These are phyloP conservation scores for Exophiala sideris DNA, from an alignment of 2,329 filamentous ascomycete species.

Conservation along the genomic window DNA sequence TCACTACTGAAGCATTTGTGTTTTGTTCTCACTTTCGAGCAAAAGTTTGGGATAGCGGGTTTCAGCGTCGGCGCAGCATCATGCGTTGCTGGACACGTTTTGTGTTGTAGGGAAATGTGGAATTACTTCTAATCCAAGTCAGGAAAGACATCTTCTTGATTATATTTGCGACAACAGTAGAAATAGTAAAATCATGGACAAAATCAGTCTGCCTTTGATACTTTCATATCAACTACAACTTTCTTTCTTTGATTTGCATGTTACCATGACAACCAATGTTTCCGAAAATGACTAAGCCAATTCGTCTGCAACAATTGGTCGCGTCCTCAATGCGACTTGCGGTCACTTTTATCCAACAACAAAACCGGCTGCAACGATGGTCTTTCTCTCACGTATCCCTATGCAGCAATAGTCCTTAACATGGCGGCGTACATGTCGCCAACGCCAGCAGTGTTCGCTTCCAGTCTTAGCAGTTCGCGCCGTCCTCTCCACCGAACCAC, in stretches of 20 bases:
- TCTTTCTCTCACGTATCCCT: constrained; percentile 14
- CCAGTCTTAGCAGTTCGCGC: constrained; percentile 36
- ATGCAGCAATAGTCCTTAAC: constrained; percentile 10
- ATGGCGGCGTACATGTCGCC: constrained; percentile 36
- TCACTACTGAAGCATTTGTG: neutral
- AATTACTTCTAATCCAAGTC: no score
- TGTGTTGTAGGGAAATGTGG: no score
- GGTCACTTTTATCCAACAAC: neutral
- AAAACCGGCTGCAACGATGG: constrained; percentile 5
- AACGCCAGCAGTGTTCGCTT: constrained; percentile 36
- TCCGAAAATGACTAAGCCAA: neutral
- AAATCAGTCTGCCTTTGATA: no score
- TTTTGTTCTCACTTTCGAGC: neutral
- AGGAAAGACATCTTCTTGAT: no score
- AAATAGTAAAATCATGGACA: no score
- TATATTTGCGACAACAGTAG: no score
- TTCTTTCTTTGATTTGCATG: no score
- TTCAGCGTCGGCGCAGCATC: neutral
- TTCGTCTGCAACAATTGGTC: neutral
- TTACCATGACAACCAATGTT: no score
- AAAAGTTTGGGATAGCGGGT: constrained; percentile 4
- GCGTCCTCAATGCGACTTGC: constrained; percentile 5
- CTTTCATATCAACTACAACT: no score
- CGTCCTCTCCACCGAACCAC: constrained; percentile 36
- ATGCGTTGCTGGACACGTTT: neutral